Conservation (phyloP, 148 eudicot genomes). For the Silene latifolia region DNA sequence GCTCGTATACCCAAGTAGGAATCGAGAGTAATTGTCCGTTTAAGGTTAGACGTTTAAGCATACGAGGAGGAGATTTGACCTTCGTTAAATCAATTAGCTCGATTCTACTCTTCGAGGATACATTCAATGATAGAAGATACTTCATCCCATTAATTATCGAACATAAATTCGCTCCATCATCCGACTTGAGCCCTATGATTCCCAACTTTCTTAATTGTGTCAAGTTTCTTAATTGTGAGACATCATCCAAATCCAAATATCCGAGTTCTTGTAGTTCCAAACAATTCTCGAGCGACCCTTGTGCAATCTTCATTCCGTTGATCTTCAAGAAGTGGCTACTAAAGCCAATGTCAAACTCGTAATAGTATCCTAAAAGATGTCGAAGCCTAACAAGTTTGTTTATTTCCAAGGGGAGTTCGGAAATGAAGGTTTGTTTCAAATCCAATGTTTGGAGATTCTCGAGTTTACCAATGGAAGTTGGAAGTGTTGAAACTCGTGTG, state of each 20-base stretch:
- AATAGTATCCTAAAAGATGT: conserved; percentile 13
- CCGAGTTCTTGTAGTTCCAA: conserved; percentile 22
- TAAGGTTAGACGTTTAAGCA: conserved; percentile 15
- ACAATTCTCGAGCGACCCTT: conserved; percentile 8
- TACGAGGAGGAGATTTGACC: not conserved
- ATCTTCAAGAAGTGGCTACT: not conserved
- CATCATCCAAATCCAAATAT: conserved; percentile 6
- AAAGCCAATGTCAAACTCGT: not conserved
- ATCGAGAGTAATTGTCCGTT: conserved; percentile 3
- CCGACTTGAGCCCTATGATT: not conserved
- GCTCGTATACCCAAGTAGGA: not conserved
- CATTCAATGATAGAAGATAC: conserved; percentile 12
- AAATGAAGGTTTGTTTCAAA: conserved; percentile 24
- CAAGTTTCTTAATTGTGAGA: not conserved
- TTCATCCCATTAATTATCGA: conserved; percentile 11
- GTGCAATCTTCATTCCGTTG: conserved; percentile 9
- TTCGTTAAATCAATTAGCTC: conserved; percentile 5
- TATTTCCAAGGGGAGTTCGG: conserved; percentile 24
- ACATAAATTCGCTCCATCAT: conserved; percentile 13
- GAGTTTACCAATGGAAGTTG: conserved; percentile 24
- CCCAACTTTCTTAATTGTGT: conserved; percentile 19
- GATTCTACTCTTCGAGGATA: not conserved
- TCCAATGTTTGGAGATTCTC: conserved; percentile 28
- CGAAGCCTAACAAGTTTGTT: conserved; percentile 10
- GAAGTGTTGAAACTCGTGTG: conserved; percentile 17